These are phyloP conservation scores for Alternaria sp. DNA, from an alignment of 2,329 filamentous ascomycete species.

Conservation along the genomic window DNA sequence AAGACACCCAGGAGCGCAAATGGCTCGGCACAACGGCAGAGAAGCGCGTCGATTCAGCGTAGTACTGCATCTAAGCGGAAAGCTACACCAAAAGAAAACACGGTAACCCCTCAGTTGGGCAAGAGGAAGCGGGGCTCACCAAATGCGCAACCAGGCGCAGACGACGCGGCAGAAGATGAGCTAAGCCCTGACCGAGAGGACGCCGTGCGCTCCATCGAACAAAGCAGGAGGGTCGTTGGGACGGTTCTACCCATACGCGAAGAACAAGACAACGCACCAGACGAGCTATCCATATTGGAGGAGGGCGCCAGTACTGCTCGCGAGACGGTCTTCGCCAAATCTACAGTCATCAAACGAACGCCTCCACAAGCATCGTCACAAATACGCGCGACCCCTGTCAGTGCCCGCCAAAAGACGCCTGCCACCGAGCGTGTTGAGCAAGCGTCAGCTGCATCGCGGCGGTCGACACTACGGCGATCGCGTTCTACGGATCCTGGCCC, in stretches of 20 bases:
- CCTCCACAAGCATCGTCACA: constrained; percentile 16
- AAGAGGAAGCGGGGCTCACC: constrained; percentile 43
- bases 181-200: constrained; percentile 41
- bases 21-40: constrained; percentile 33
- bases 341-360: constrained; percentile 16
- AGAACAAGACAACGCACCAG: constrained; percentile 32
- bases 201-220: constrained; percentile 32
- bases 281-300: constrained; percentile 37
- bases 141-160: constrained; percentile 18
- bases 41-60: constrained; percentile 38
- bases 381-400: constrained; percentile 4
- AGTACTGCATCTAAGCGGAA: constrained; percentile 25
- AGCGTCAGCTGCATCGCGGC: constrained; percentile 18
- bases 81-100: constrained; percentile 21
- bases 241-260: constrained; percentile 34
- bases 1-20: constrained; percentile 24
- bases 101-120: constrained; percentile 38
- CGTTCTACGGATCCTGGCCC: constrained; percentile 30
- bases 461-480: constrained; percentile 17
- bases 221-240: constrained; percentile 31
- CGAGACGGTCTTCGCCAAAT: constrained; percentile 12
- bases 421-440: constrained; percentile 2
- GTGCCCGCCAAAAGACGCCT: constrained; percentile 13
- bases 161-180: constrained; percentile 39
- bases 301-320: constrained; percentile 23